phyloP scores from a whole-genome alignment of 371 early-diverging fungal species.

The Mucor plumbeus region DNA sequence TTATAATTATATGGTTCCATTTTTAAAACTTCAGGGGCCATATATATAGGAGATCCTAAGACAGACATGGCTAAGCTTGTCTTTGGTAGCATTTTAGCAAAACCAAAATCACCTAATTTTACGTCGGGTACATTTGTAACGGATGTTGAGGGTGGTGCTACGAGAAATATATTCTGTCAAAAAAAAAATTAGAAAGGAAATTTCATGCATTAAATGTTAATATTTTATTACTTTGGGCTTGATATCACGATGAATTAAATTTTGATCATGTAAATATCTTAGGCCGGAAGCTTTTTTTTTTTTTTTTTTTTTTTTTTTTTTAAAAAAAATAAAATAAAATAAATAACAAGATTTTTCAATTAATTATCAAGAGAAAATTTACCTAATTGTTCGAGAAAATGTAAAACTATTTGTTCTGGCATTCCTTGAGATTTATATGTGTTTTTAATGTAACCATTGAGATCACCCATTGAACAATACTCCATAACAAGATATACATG shows the following conservation, averaged over 20 bases:
- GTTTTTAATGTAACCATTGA: conserved; percentile 81
- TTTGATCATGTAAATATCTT: conserved; percentile 77
- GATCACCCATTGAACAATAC: conserved; percentile 88
- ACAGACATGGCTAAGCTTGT: conserved; percentile 61
- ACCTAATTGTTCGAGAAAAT: conserved; percentile 51
- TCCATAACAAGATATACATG: conserved; percentile 95
- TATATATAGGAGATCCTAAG: conserved; percentile 94
- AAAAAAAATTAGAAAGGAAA: conserved; percentile 37
- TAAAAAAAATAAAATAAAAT: background rate
- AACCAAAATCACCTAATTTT: conserved; percentile 96
- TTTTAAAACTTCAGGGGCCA: conserved; percentile 95
- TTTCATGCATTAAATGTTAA: background rate
- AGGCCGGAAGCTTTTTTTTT: conserved; percentile 71
- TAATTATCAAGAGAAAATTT: background rate
- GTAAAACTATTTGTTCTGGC: conserved; percentile 71
- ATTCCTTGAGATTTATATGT: conserved; percentile 68
- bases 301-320: conserved; percentile 5
- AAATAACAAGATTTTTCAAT: background rate
- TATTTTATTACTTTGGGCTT: conserved; percentile 69
- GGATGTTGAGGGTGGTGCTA: conserved; percentile 33
- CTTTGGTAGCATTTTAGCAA: conserved; percentile 79
- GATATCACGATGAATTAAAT: conserved; percentile 94
- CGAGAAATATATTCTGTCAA: conserved; percentile 33
- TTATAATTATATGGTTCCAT: conserved; percentile 90
- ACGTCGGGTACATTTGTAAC: conserved; percentile 66